Conservation (phyloP, 2,329 filamentous ascomycete genomes). For the Aureobasidium leucospermi region DNA sequence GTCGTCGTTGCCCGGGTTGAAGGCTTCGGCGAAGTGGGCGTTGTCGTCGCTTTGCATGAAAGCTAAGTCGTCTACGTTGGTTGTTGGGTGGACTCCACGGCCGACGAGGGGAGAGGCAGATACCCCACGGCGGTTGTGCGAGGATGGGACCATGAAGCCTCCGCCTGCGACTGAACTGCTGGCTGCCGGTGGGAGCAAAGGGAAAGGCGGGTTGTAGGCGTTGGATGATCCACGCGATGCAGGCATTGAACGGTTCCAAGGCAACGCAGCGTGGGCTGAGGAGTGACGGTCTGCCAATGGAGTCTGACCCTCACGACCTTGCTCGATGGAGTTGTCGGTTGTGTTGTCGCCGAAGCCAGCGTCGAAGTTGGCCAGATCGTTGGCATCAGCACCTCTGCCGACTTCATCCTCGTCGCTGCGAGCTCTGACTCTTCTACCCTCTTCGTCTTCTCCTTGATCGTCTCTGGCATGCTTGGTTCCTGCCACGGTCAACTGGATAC, state of each 20-base stretch:
- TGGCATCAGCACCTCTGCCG: background rate
- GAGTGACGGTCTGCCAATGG: conserved; percentile 58
- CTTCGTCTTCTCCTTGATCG: conserved; percentile 19
- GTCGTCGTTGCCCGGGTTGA: background rate
- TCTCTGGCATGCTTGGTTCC: conserved; percentile 23
- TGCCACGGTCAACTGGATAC: background rate
- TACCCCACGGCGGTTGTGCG: conserved; percentile 42
- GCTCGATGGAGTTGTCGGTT: conserved; percentile 44
- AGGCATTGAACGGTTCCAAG: conserved; percentile 54
- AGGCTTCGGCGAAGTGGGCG: background rate
- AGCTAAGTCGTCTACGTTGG: background rate
- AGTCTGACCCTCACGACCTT: conserved; percentile 60
- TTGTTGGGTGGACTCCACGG: conserved; percentile 27
- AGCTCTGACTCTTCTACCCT: conserved; percentile 23
- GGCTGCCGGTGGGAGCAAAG: background rate
- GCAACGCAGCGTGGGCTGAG: conserved; percentile 49
- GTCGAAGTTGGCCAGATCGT: conserved; percentile 12
- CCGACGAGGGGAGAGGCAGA: conserved; percentile 56
- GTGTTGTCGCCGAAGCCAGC: background rate
- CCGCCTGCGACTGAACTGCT: conserved; percentile 10
- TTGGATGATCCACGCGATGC: conserved; percentile 46
- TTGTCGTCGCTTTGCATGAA: conserved; percentile 12
- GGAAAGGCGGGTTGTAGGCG: background rate
- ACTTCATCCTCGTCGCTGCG: conserved; percentile 24
- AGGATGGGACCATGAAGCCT: background rate